A percentile compares a stretch with the other conserved stretches of the same genome.
phyloP scores from a whole-genome alignment of 2,329 filamentous ascomycete species.

The Penicillium sp. region DNA sequence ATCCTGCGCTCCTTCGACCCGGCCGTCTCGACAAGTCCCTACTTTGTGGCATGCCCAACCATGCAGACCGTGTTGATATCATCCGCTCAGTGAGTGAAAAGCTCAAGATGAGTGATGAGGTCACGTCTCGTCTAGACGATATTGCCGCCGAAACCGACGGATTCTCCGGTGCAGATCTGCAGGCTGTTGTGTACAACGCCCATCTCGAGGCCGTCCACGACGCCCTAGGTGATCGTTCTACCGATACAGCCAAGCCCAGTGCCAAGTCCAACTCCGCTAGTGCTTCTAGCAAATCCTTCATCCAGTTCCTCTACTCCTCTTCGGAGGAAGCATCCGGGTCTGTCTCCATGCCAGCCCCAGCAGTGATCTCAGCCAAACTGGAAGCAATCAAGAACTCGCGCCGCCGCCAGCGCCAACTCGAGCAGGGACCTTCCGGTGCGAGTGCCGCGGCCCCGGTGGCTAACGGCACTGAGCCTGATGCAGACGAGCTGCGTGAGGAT shows the following conservation, averaged over 20 bases:
- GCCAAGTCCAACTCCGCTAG: conserved; percentile 31
- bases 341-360: conserved; percentile 70
- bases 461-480: conserved; percentile 24
- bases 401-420: conserved; percentile 59
- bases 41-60: conserved; percentile 81
- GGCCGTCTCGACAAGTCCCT: conserved; percentile 91
- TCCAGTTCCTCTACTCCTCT: conserved; percentile 79
- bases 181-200: conserved; percentile 92
- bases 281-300: conserved; percentile 54
- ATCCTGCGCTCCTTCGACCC: conserved; percentile 86
- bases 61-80: conserved; percentile 84
- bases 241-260: conserved; percentile 42
- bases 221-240: conserved; percentile 63
- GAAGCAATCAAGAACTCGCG: conserved; percentile 72
- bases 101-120: conserved; percentile 68
- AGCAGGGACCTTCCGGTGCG: conserved; percentile 34
- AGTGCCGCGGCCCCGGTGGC: conserved; percentile 18
- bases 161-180: conserved; percentile 90
- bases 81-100: conserved; percentile 79
- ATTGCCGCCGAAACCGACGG: conserved; percentile 80
- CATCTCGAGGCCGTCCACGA: conserved; percentile 97
- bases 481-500: conserved; percentile 55
- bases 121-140: conserved; percentile 65
- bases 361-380: conserved; percentile 77
- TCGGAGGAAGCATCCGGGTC: conserved; percentile 53